These are phyloP conservation scores for Lecanicillium sp. DNA, from an alignment of 2,329 filamentous ascomycete species.

Conservation along the genomic window DNA sequence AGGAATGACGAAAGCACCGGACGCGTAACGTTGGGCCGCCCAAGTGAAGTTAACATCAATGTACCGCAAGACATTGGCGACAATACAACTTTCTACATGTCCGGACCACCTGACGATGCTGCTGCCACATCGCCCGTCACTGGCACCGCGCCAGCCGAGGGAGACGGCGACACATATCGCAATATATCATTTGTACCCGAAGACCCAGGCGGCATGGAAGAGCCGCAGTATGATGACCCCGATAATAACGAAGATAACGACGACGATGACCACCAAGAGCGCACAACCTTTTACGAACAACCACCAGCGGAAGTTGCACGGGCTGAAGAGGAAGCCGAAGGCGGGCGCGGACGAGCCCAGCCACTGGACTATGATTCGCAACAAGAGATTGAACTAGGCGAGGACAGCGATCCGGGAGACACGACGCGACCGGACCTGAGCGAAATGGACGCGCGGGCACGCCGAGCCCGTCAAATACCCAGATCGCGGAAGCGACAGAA, in stretches of 20 bases:
- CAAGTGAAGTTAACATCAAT: constrained; percentile 45
- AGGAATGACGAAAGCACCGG: constrained; percentile 31
- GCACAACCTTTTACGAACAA: constrained; percentile 3
- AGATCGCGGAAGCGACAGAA: constrained; percentile 29
- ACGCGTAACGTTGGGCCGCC: constrained; percentile 32
- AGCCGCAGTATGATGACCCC: not conserved
- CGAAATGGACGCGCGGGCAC: constrained; percentile 4
- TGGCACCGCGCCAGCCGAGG: constrained; percentile 13
- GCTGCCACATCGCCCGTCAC: constrained; percentile 18
- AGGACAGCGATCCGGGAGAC: constrained; percentile 8
- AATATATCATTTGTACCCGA: constrained; percentile 13
- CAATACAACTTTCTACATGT: constrained; percentile 45
- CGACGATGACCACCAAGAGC: not conserved
- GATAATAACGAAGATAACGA: constrained; percentile 3
- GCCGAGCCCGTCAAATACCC: constrained; percentile 8
- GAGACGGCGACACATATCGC: constrained; percentile 8
- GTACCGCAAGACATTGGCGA: constrained; percentile 38
- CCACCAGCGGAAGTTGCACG: not conserved
- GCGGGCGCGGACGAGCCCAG: constrained; percentile 1
- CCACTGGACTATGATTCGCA: not conserved
- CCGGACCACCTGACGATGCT: constrained; percentile 22
- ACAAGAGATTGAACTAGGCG: constrained; percentile 3
- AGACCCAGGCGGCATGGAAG: constrained; percentile 6
- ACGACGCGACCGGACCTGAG: not conserved
- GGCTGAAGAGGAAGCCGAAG: constrained; percentile 1